A percentile compares a stretch with the other conserved stretches of the same genome.
Evolutionary conservation across 306 rosid genomes (phyloP).

Genomic region (Hippophae gyantsensis): DNA sequence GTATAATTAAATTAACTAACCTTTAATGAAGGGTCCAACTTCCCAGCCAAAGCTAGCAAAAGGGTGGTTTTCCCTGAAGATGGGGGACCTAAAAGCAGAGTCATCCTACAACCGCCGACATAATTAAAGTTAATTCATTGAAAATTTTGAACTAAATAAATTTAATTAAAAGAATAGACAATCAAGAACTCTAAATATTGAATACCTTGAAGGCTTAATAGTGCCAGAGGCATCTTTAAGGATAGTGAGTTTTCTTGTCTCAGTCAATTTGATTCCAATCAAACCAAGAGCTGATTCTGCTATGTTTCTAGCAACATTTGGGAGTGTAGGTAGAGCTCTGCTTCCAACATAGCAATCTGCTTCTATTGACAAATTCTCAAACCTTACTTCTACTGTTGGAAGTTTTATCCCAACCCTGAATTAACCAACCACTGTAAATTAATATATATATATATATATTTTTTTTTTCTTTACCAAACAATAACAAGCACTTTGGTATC

Average conservation of each 20-base stretch:
- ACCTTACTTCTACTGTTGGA: slow-evolving; percentile 82
- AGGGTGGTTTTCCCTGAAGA: slow-evolving; percentile 95
- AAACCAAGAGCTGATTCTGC: slow-evolving; percentile 46
- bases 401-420: slow-evolving; percentile 81
- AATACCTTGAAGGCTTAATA: slow-evolving; percentile 75
- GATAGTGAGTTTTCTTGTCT: slow-evolving; percentile 74
- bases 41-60: slow-evolving; percentile 81
- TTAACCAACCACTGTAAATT: neutral
- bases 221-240: slow-evolving; percentile 76
- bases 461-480: too few relatives aligned
- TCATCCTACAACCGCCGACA: slow-evolving; percentile 46
- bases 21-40: slow-evolving; percentile 64
- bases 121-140: neutral
- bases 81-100: slow-evolving; percentile 87
- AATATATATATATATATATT: too few relatives aligned
- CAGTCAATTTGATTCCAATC: slow-evolving; percentile 45
- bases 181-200: neutral
- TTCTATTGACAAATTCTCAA: slow-evolving; percentile 53
- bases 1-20: slow-evolving; percentile 19
- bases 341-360: slow-evolving; percentile 69
- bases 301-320: slow-evolving; percentile 53
- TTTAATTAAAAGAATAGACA: neutral
- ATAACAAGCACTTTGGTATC: too few relatives aligned
- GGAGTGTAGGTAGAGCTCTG: slow-evolving; percentile 78
- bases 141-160: neutral